Evolutionary conservation across 2,329 filamentous ascomycete genomes (phyloP).

Genomic region (Verticillium nubilum): DNA sequence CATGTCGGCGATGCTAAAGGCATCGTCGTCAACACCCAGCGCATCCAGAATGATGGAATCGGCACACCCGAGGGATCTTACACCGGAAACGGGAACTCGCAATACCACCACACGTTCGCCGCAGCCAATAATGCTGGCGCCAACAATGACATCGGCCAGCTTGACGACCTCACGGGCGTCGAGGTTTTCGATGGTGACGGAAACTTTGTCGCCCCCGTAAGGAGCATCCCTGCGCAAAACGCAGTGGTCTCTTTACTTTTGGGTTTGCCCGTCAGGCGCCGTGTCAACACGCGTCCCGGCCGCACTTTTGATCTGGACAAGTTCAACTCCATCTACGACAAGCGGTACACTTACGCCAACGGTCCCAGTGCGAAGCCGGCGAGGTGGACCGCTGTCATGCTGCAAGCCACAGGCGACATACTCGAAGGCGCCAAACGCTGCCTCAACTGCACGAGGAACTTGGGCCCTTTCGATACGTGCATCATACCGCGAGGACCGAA

Average conservation of each 20-base stretch:
- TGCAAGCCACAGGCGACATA: constrained; percentile 41
- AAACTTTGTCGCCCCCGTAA: constrained; percentile 28
- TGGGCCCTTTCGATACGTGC: constrained; percentile 40
- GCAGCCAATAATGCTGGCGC: neutral
- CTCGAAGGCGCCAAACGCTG: constrained; percentile 29
- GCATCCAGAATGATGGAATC: neutral
- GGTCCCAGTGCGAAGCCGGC: neutral
- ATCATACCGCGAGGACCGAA: constrained; percentile 33
- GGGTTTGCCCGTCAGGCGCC: constrained; percentile 29
- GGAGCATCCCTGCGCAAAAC: constrained; percentile 30
- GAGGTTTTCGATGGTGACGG: constrained; percentile 31
- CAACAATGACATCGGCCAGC: neutral
- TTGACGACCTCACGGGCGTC: constrained; percentile 11
- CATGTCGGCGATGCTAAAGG: neutral
- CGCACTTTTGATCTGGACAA: constrained; percentile 33
- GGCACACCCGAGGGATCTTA: neutral
- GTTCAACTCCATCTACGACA: constrained; percentile 34
- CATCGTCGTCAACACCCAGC: neutral
- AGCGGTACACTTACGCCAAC: constrained; percentile 33
- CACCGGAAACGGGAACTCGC: neutral
- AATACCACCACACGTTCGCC: neutral
- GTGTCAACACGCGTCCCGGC: constrained; percentile 34
- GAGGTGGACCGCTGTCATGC: constrained; percentile 43
- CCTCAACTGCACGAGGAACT: constrained; percentile 32
- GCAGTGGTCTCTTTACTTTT: constrained; percentile 32